Conservation (phyloP, 495 filamentous ascomycete species). For the Neurospora sp. region DNA sequence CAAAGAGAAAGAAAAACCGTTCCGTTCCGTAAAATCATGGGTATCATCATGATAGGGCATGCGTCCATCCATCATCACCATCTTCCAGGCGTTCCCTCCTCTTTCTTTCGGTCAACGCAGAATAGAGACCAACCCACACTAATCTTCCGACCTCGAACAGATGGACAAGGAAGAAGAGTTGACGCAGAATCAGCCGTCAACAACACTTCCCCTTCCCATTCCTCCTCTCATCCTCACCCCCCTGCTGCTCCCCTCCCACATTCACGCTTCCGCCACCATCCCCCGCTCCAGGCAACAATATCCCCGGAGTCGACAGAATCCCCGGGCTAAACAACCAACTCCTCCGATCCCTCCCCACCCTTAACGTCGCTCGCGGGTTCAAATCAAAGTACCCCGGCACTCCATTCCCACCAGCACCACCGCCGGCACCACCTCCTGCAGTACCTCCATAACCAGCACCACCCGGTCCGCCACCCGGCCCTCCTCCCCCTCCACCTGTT, state of each 20-base stretch:
- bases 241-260: neutral
- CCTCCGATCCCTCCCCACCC: slow-evolving; percentile 49
- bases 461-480: neutral
- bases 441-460: neutral
- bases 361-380: slow-evolving; percentile 45
- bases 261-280: neutral
- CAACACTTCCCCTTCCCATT: neutral
- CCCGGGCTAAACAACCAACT: slow-evolving; percentile 49
- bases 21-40: neutral
- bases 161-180: neutral
- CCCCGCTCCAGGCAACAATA: neutral
- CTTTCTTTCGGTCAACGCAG: neutral
- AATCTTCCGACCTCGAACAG: neutral
- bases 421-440: neutral
- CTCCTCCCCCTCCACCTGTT: neutral
- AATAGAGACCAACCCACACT: neutral
- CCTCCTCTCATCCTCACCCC: neutral
- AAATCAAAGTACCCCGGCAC: slow-evolving; percentile 36
- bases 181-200: neutral
- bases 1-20: neutral
- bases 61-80: neutral
- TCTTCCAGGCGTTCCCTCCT: neutral
- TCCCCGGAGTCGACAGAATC: slow-evolving; percentile 39
- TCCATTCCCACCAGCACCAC: slow-evolving; percentile 8
- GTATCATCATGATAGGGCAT: neutral